Conservation (phyloP, 208 protist genomes). For the Angomonas deanei region DNA sequence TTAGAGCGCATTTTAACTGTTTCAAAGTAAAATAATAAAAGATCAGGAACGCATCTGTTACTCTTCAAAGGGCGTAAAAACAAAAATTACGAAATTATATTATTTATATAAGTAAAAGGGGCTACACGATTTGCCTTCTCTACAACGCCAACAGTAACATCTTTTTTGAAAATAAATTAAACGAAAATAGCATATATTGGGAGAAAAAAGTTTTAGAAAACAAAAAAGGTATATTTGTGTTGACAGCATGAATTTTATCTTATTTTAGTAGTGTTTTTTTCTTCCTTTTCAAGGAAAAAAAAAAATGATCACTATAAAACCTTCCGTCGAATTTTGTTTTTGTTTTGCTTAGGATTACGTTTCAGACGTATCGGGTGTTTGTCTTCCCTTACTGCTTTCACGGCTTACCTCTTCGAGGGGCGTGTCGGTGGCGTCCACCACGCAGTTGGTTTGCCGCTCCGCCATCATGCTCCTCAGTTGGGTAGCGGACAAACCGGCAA, state of each 20-base stretch:
- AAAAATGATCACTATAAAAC: slow-evolving; percentile 8
- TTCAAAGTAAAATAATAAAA: too few species aligned
- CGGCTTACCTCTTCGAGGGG: slow-evolving; percentile 21
- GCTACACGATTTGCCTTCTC: slow-evolving; percentile 1
- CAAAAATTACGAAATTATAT: not conserved
- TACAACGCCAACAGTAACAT: too few species aligned
- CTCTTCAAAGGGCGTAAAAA: not conserved
- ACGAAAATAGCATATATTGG: slow-evolving; percentile 11
- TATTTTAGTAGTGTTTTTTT: not conserved
- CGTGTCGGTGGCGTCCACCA: slow-evolving; percentile 43
- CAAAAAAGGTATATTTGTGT: slow-evolving; percentile 10
- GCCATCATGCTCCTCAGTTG: slow-evolving; percentile 32
- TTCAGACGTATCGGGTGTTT: not conserved
- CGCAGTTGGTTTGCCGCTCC: slow-evolving; percentile 27
- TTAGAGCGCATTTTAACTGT: too few species aligned
- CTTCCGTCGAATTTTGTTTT: not conserved
- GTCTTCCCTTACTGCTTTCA: not conserved
- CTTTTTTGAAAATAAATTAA: slow-evolving; percentile 8
- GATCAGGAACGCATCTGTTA: too few species aligned
- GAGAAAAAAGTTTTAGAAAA: slow-evolving; percentile 9
- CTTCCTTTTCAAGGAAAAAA: slow-evolving; percentile 11
- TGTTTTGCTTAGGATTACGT: not conserved
- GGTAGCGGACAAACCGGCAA: slow-evolving; percentile 19
- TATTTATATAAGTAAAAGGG: not conserved
- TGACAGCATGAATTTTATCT: too few species aligned